Percentiles rank a stretch among this genome's conserved stretches.
phyloP scores from a whole-genome alignment of 2,329 filamentous ascomycete genomes.

The Xylaria sp. region DNA sequence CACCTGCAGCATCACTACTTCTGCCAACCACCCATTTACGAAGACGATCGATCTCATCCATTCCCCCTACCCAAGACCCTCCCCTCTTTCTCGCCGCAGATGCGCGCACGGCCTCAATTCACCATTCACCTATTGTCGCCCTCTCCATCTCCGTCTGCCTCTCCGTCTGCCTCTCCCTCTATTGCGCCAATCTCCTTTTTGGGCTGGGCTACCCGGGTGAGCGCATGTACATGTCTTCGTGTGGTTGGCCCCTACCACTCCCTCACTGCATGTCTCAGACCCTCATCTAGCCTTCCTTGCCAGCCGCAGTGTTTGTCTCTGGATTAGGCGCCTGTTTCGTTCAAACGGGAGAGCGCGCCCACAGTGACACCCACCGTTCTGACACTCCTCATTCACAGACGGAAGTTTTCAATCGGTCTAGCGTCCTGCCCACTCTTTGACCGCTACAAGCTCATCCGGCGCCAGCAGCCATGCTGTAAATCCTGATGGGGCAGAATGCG shows the following conservation, averaged over 20 bases:
- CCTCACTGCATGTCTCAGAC: not conserved
- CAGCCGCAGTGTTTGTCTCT: not conserved
- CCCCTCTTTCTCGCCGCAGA: not conserved
- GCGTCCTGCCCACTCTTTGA: not conserved
- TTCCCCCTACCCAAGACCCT: not conserved
- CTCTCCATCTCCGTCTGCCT: not conserved
- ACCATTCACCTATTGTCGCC: not conserved
- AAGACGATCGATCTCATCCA: not conserved
- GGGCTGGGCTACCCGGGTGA: not conserved
- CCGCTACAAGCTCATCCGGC: conserved; percentile 10
- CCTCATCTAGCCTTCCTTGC: not conserved
- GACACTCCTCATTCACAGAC: conserved; percentile 1
- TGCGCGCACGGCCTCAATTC: no score
- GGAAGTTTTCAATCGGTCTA: not conserved
- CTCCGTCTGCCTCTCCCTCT: not conserved
- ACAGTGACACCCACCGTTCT: not conserved
- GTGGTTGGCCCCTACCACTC: not conserved
- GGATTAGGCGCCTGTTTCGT: not conserved
- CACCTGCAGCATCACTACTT: no score
- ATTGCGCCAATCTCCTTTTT: not conserved
- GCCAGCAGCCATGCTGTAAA: conserved; percentile 33
- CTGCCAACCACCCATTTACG: not conserved
- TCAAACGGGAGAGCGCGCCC: not conserved
- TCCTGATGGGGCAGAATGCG: conserved; percentile 29
- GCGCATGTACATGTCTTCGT: no score